Conservation (phyloP, 2,329 filamentous ascomycete species). For the Microsporum audouinii region DNA sequence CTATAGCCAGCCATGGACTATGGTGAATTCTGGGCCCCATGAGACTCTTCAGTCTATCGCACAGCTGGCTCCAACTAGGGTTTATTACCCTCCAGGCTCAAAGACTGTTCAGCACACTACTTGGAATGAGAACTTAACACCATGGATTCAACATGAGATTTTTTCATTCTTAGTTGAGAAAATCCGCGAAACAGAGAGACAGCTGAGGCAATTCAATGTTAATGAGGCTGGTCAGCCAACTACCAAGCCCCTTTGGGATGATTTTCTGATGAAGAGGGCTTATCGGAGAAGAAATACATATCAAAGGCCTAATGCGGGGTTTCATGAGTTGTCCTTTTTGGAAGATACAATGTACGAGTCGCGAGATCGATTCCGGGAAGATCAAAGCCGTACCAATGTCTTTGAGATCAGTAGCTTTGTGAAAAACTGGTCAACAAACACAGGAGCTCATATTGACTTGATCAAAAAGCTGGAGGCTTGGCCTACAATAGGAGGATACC, state of each 20-base stretch:
- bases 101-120: constrained; percentile 34
- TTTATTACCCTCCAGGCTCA: constrained; percentile 35
- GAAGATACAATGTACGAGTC: constrained; percentile 7
- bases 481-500: constrained; percentile 10
- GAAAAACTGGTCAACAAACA: constrained; percentile 7
- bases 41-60: constrained; percentile 8
- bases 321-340: not conserved
- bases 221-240: not conserved
- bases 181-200: constrained; percentile 7
- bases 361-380: constrained; percentile 6
- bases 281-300: constrained; percentile 9
- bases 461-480: constrained; percentile 8
- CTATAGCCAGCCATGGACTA: constrained; percentile 10
- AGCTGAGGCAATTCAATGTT: constrained; percentile 5
- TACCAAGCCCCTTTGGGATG: not conserved
- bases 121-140: constrained; percentile 34
- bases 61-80: constrained; percentile 27
- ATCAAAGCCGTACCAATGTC: constrained; percentile 6
- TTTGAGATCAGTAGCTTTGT: constrained; percentile 8
- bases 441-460: constrained; percentile 4
- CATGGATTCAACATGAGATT: constrained; percentile 32
- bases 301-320: constrained; percentile 8
- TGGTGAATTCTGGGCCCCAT: constrained; percentile 4
- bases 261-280: constrained; percentile 7
- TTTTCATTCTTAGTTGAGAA: constrained; percentile 13